Evolutionary conservation across 1,139 yeast genomes (phyloP), one percentile per base, ranked within the genome.

Genomic region (Suhomyces bokatorum): DNA sequence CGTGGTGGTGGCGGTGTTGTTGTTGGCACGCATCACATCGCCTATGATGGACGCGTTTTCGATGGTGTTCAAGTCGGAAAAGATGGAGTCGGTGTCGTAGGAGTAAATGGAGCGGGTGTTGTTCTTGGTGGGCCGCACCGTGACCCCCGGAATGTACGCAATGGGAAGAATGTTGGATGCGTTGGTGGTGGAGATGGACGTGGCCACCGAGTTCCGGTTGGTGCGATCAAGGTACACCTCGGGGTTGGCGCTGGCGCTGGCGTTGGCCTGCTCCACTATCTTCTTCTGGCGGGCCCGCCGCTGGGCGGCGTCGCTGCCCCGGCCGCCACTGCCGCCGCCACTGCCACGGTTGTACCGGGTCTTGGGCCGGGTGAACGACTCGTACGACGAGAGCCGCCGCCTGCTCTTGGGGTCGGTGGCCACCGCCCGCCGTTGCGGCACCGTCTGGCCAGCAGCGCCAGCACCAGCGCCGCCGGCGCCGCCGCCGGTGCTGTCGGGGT

Each of bases 81-180:
- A 76, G 32, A 77, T 69, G 37, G 81, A 75, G 41, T 78, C 82
- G 28, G 73, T 62, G 42, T 75, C 79, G 51, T 69, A 73, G 16
- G 81, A 76, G 56, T 75, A 77, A 17, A 77, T 68, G 35, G 75
- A 69, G 39, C 74, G 58, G 54, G 81, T 69, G 55, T 74, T 63
- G 64, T 78, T 64, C 55, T 70, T 65, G 35, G 78, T 66, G 32
- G 79, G 79, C 24, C 84, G 70, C n/a, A 82, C 83, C 1, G 89
- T 85, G 32, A 89, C 97, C 32, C 97, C 97, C 0, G 97, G 97
- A 48, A 90, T 88, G 62, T 90, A 90, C 2, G 96, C 96, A 51
- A 90, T 85, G n/a, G 97, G 97, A 49, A 90, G 77, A 50, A 91
- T 83, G 63, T 91, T 90, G 8, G 95, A 86, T 4, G 95, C 95